Conservation (phyloP, 306 rosid species). For the Castanea crenata region DNA sequence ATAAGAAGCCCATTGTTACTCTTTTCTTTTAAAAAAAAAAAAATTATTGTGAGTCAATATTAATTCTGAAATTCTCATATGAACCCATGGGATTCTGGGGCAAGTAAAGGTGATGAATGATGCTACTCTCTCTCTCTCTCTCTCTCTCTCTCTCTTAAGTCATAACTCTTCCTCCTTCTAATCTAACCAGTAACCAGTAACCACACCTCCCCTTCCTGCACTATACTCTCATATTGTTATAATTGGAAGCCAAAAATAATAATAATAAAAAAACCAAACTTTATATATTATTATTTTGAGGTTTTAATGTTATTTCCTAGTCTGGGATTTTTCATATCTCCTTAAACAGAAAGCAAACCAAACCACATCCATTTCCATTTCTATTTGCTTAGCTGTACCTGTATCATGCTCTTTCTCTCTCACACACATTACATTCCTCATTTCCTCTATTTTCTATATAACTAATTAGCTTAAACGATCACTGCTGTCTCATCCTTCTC, state of each 20-base stretch:
- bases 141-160: background rate
- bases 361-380: no score
- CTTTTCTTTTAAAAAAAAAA: no score
- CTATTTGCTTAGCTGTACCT: constrained; percentile 15
- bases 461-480: background rate
- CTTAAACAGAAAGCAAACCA: constrained; percentile 29
- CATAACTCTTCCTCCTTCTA: no score
- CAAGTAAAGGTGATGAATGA: no score
- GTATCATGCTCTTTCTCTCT: background rate
- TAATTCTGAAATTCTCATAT: background rate
- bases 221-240: background rate
- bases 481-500: background rate
- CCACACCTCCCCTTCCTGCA: background rate
- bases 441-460: constrained; percentile 3
- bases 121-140: background rate
- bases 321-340: constrained; percentile 33
- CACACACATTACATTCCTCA: background rate
- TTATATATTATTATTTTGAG: background rate
- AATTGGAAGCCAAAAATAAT: background rate
- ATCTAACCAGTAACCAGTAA: no score
- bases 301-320: constrained; percentile 17
- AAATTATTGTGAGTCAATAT: background rate
- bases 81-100: background rate
- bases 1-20: background rate
- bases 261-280: background rate